A percentile compares a stretch with the other conserved stretches of the same genome.
Conservation (phyloP, 2,329 filamentous ascomycete genomes). For the Epichloe gansuensis region DNA sequence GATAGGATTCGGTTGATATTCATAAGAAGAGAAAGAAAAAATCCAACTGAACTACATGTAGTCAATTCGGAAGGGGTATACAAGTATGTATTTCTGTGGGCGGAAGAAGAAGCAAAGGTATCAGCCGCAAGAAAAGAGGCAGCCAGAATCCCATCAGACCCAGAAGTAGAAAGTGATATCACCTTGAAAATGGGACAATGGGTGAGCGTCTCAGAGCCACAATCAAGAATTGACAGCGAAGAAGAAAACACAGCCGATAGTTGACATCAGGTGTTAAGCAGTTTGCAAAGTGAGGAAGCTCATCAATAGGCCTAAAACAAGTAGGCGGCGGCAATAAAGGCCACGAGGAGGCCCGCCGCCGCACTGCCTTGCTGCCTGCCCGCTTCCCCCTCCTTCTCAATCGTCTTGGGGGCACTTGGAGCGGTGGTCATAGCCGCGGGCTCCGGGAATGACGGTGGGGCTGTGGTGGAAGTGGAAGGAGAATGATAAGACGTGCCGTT, state of each 20-base stretch:
- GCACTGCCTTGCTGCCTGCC: slow-evolving; percentile 37
- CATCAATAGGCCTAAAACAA: slow-evolving; percentile 24
- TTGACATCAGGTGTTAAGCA: neutral
- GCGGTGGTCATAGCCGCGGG: slow-evolving; percentile 14
- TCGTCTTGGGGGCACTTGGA: slow-evolving; percentile 19
- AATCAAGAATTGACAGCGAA: neutral
- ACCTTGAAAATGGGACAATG: neutral
- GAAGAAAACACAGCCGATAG: slow-evolving; percentile 1
- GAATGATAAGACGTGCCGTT: slow-evolving; percentile 24
- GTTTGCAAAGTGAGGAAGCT: neutral
- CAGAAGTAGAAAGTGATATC: neutral
- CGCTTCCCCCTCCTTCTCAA: slow-evolving; percentile 30
- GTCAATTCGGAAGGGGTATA: neutral
- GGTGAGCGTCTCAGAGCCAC: neutral
- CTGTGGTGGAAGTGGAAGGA: slow-evolving; percentile 4
- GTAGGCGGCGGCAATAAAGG: slow-evolving; percentile 39
- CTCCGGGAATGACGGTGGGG: neutral
- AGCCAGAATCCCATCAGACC: too few species aligned
- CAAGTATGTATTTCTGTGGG: slow-evolving; percentile 7
- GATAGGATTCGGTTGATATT: slow-evolving; percentile 17
- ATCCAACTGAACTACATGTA: neutral
- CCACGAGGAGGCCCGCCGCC: slow-evolving; percentile 40
- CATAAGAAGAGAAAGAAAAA: slow-evolving; percentile 12
- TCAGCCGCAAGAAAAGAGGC: neutral
- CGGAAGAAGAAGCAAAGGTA: neutral